These are phyloP conservation scores for Populus trichocarpa DNA, from an alignment of 441 rosid genomes.

Conservation along the genomic window DNA sequence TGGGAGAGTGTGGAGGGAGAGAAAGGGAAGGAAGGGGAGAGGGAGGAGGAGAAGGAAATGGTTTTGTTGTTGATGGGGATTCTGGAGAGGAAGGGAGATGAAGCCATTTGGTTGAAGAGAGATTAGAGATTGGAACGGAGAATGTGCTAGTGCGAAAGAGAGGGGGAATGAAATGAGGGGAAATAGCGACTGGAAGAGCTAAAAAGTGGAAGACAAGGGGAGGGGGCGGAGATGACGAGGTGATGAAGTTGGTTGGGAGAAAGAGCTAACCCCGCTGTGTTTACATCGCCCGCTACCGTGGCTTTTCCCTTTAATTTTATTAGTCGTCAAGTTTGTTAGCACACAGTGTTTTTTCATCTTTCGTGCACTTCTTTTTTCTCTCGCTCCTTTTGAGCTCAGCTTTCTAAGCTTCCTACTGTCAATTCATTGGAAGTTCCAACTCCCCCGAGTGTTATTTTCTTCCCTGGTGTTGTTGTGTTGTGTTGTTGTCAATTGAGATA, in stretches of 20 bases:
- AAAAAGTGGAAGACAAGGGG: background rate
- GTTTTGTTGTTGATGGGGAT: conserved; percentile 31
- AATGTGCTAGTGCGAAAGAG: background rate
- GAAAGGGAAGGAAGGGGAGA: conserved; percentile 23
- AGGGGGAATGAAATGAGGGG: conserved; percentile 9
- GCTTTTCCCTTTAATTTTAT: background rate
- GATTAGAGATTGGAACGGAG: conserved; percentile 11
- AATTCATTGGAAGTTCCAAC: background rate
- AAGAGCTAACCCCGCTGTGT: conserved; percentile 28
- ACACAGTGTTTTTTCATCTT: background rate
- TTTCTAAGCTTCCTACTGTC: background rate
- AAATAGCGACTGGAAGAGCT: conserved; percentile 7
- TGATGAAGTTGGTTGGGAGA: conserved; percentile 37
- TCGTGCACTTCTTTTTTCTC: background rate
- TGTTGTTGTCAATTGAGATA: no score
- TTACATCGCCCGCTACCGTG: conserved; percentile 32
- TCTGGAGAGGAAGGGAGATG: conserved; percentile 35
- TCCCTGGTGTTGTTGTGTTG: no score
- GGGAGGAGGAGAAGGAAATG: conserved; percentile 36
- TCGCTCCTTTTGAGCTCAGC: background rate
- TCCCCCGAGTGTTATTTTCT: background rate
- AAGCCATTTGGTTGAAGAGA: conserved; percentile 1
- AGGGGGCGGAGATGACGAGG: conserved; percentile 86
- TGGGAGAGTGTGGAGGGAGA: conserved; percentile 19
- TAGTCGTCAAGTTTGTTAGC: background rate